Evolutionary conservation across 306 rosid genomes (phyloP), one percentile per base, ranked within the genome.

Genomic region (Carpinus viminea): DNA sequence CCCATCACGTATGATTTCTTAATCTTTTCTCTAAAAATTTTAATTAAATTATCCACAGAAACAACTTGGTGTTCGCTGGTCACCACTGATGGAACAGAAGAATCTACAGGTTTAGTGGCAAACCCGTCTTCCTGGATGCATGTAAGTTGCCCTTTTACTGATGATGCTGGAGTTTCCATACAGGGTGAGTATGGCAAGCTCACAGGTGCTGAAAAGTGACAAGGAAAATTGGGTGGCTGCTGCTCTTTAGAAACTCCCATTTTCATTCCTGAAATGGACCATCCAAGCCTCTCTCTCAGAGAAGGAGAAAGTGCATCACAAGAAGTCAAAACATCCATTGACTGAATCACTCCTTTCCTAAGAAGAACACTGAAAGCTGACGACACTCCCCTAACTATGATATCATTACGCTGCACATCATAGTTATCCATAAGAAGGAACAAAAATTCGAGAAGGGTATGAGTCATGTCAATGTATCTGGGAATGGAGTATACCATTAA

Each of bases 401-500:
- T 21, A 82, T 75, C 83, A 47, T 78, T 86, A 57, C 79, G 88
- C 52, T 87, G 81, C 54, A 82, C 74, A 81, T 94, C 97, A 81
- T 88, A 94, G 76, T 76, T 83, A 76, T 94, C 96, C 83, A 94
- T 74, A 68, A 92, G 92, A 84, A 81, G 90, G 74, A 89, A 78
- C 82, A 94, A 76, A 78, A 90, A 92, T 31, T 89, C 98, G 24
- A 94, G 85, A 70, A 90, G 94, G 68, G 81, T 61, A 61, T 82
- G 87, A 51, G 94, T 91, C 64, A 90, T 76, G 50, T 90, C 89
- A 15, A 86, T 73, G 68, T 88, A 94, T 54, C 77, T 28, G 43
- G 94, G 91, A 69, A 94, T 78, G 57, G 94, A 94, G 76, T 82
- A 79, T 41, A 90, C 91, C 90, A 94, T 90, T 74, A 94, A 83